Evolutionary conservation across 345 rosid species (phyloP), one percentile per base, ranked within the genome.

Genomic region (Psidium guajava): DNA sequence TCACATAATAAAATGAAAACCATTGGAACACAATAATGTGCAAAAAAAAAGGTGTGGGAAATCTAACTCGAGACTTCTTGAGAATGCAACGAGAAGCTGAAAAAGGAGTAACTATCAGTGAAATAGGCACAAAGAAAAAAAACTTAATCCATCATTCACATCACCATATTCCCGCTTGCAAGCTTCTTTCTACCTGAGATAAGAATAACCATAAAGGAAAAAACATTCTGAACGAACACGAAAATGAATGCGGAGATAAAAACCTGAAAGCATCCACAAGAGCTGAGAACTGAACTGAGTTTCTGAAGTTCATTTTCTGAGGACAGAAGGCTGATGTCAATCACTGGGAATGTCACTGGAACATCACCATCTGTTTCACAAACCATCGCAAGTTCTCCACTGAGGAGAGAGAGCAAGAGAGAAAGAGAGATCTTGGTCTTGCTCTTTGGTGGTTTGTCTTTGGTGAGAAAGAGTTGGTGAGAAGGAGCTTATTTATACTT

Each of bases 251-350:
- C 24, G 36, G 54, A 42, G 44, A 25, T 11, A 9, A 56, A 61
- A 84, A 92, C 92, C 92, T 92, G 94, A 87, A 92, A 92, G 91
- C 92, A 91, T 3, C 94, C 92, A 2, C 52, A 83, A 1, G 90
- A 88, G 86, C 52, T 64, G 81, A 92, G 91, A 86, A 88, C 82
- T 4, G 87, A 87, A 82, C 59, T 90, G 56, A 92, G 92, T 83
- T 89, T 88, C 13, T 83, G 50, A 3, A 87, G 88, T 27, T 90
- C 91, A 52, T 27, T 69, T 6, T 85, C 86, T 1, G 84, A 52
- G 53, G 77, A 49, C 51, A 82, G 85, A 54, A 85, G 89, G 81
- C 85, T 81, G 25, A 89, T 42, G 28, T 91, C 92, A 56, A 91
- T 85, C 59, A 86, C 51, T 7, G 89, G 89, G 85, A 86, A 80